A percentile compares a stretch with the other conserved stretches of the same genome.
phyloP scores from a whole-genome alignment of 805 yeast genomes.

The Sugiyamaella chiloensis region DNA sequence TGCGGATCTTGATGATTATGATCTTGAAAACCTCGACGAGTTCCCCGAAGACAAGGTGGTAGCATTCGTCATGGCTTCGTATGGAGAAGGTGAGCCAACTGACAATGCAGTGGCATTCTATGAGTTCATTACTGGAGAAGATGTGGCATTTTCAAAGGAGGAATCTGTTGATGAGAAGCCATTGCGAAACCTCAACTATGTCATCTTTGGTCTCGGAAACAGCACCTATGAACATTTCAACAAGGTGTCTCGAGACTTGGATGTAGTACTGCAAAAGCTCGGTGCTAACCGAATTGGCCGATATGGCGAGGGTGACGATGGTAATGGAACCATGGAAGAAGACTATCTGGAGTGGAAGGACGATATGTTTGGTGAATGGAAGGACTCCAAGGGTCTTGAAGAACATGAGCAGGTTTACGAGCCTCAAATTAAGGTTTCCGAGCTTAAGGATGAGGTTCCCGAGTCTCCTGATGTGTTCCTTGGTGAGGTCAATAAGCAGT shows the following conservation, averaged over 20 bases:
- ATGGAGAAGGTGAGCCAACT: constrained; percentile 98
- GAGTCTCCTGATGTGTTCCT: constrained; percentile 49
- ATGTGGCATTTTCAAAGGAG: constrained; percentile 45
- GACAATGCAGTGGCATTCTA: constrained; percentile 85
- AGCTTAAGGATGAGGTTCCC: constrained; percentile 28
- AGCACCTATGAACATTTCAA: constrained; percentile 91
- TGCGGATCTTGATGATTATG: constrained; percentile 86
- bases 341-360: constrained; percentile 95
- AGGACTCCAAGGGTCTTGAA: constrained; percentile 59
- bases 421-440: constrained; percentile 50
- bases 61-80: constrained; percentile 83
- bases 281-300: constrained; percentile 73
- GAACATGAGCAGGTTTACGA: constrained; percentile 80
- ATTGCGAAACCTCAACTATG: constrained; percentile 57
- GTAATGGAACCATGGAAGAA: constrained; percentile 90
- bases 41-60: constrained; percentile 58
- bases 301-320: constrained; percentile 95
- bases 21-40: constrained; percentile 69
- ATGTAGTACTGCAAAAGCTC: constrained; percentile 50
- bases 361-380: constrained; percentile 59
- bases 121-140: constrained; percentile 56
- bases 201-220: constrained; percentile 91
- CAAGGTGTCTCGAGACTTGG: constrained; percentile 62
- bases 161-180: constrained; percentile 28
- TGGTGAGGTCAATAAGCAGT: constrained; percentile 78